These are phyloP conservation scores for Lactarius deliciosus DNA, from an alignment of 768 basidiomycete genomes.

Conservation along the genomic window DNA sequence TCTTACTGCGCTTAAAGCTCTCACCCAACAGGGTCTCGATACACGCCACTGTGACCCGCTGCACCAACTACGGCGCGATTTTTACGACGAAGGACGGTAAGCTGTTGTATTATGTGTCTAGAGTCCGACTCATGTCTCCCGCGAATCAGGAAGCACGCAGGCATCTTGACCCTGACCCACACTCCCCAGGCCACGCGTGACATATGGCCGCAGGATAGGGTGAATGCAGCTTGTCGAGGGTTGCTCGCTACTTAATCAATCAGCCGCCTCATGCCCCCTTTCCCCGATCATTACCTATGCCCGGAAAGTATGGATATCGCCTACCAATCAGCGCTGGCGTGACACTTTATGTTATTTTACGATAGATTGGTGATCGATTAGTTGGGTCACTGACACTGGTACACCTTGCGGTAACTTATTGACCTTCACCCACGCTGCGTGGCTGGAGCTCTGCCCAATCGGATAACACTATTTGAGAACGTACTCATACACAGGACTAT, in stretches of 20 bases:
- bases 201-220: slow-evolving; percentile 9
- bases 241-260: neutral
- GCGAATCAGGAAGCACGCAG: slow-evolving; percentile 12
- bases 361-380: neutral
- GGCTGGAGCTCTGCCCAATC: neutral
- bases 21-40: slow-evolving; percentile 11
- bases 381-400: neutral
- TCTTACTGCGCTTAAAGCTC: slow-evolving; percentile 7
- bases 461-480: neutral
- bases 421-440: neutral
- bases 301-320: neutral
- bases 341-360: neutral
- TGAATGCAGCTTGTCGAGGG: slow-evolving; percentile 5
- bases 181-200: neutral
- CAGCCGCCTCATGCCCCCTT: neutral
- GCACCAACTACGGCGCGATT: slow-evolving; percentile 8
- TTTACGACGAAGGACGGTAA: slow-evolving; percentile 16
- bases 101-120: neutral
- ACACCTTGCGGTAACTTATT: neutral
- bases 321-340: neutral
- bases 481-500: neutral
- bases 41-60: slow-evolving; percentile 16
- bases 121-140: neutral
- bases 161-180: neutral
- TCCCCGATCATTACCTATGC: no score